A percentile compares a stretch with the other conserved stretches of the same genome.
phyloP scores from a whole-genome alignment of 2,329 filamentous ascomycete species.

The Fusarium ramigenum region DNA sequence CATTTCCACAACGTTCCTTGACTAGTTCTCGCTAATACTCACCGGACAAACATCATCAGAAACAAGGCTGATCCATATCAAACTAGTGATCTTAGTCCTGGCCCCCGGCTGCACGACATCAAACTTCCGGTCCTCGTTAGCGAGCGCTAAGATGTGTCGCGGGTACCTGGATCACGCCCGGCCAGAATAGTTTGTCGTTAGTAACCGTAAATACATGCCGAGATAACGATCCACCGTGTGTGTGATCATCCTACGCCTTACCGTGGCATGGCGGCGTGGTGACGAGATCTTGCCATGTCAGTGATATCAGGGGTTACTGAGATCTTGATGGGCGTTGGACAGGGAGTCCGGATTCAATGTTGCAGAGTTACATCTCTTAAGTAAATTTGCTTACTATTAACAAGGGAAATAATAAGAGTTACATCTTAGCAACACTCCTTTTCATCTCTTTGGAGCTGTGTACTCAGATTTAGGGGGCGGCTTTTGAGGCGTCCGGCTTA shows the following conservation, averaged over 20 bases:
- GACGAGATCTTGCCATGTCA: slow-evolving; percentile 1
- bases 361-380: neutral
- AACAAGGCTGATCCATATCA: slow-evolving; percentile 17
- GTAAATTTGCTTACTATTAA: neutral
- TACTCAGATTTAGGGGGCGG: neutral
- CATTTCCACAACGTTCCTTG: neutral
- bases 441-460: neutral
- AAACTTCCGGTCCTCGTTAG: slow-evolving; percentile 11
- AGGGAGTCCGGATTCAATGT: neutral
- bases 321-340: neutral
- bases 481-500: neutral
- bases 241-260: neutral
- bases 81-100: slow-evolving; percentile 21
- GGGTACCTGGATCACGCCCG: slow-evolving; percentile 19
- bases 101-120: slow-evolving; percentile 33
- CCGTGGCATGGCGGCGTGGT: neutral
- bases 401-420: neutral
- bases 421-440: neutral
- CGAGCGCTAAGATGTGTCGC: slow-evolving; percentile 9
- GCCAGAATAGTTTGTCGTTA: neutral
- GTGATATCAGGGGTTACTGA: neutral
- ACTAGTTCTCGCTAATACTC: neutral
- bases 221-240: neutral
- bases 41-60: neutral
- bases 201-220: neutral